A percentile compares a stretch with the other conserved stretches of the same genome.
Evolutionary conservation across 2,329 filamentous ascomycete genomes (phyloP).

Genomic region (Verruconis gallopava): DNA sequence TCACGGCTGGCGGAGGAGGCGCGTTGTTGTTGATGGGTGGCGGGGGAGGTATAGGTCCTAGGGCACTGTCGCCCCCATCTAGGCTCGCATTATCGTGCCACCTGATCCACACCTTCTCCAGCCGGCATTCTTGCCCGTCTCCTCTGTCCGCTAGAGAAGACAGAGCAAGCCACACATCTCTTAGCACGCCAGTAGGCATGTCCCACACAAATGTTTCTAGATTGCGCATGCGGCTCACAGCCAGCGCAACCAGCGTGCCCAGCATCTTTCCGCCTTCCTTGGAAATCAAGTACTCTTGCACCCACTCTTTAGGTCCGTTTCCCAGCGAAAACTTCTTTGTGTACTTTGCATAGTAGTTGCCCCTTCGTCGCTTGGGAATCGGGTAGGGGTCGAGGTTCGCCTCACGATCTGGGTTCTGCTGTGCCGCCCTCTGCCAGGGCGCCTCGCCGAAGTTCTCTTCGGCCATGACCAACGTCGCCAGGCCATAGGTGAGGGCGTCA

Average conservation of each 20-base stretch:
- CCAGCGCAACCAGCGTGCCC: constrained; percentile 67
- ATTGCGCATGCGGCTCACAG: constrained; percentile 69
- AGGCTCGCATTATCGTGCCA: constrained; percentile 63
- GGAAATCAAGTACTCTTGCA: constrained; percentile 67
- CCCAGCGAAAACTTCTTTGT: constrained; percentile 73
- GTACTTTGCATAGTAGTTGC: constrained; percentile 66
- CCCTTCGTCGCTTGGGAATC: constrained; percentile 36
- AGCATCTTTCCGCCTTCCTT: constrained; percentile 83
- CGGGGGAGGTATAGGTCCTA: constrained; percentile 23
- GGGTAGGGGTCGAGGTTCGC: constrained; percentile 19
- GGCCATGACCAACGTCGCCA: constrained; percentile 67
- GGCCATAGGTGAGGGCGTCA: constrained; percentile 69
- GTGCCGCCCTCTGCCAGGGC: constrained; percentile 9
- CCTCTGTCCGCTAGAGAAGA: constrained; percentile 53
- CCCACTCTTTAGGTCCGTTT: constrained; percentile 69
- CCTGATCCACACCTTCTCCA: constrained; percentile 66
- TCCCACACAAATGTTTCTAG: constrained; percentile 78
- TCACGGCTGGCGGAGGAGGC: constrained; percentile 13
- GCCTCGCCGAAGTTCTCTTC: constrained; percentile 45
- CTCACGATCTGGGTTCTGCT: constrained; percentile 4
- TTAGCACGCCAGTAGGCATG: constrained; percentile 72
- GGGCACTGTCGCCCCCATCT: constrained; percentile 27
- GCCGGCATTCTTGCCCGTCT: constrained; percentile 47
- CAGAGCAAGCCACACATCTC: constrained; percentile 70
- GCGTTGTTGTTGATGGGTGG: constrained; percentile 18